phyloP scores from a whole-genome alignment of 192 early-diverging fungal species.

The Obelidium mucronatum region DNA sequence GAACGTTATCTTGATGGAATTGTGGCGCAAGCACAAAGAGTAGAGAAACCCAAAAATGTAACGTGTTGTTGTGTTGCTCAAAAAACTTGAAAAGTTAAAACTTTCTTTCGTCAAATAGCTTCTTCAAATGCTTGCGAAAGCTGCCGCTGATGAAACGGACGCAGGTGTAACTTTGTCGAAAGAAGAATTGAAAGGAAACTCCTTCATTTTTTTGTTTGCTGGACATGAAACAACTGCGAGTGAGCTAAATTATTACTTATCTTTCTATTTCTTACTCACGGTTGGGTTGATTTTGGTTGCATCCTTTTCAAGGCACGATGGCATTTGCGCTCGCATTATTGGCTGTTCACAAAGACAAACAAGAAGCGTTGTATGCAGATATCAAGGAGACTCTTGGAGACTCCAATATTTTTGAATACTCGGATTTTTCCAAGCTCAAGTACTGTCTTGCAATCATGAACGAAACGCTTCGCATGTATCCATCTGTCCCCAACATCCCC shows the following conservation, averaged over 20 bases:
- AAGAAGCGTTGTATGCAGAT: slow-evolving; percentile 52
- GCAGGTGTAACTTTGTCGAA: slow-evolving; percentile 10
- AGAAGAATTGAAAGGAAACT: slow-evolving; percentile 50
- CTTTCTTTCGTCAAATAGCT: slow-evolving; percentile 10
- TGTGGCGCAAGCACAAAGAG: slow-evolving; percentile 21
- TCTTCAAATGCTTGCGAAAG: slow-evolving; percentile 33
- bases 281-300: not conserved
- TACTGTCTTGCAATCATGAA: slow-evolving; percentile 48
- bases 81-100: too few relatives aligned
- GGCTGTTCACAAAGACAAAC: slow-evolving; percentile 51
- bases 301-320: slow-evolving; percentile 60
- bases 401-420: slow-evolving; percentile 15
- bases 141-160: slow-evolving; percentile 19
- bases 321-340: slow-evolving; percentile 47
- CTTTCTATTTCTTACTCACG: not conserved
- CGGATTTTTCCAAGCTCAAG: slow-evolving; percentile 28
- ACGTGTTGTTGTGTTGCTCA: not conserved
- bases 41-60: slow-evolving; percentile 36
- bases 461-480: slow-evolving; percentile 46
- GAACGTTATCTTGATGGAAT: slow-evolving; percentile 35
- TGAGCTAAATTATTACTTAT: not conserved
- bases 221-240: slow-evolving; percentile 32
- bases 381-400: slow-evolving; percentile 23
- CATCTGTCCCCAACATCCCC: slow-evolving; percentile 42
- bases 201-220: slow-evolving; percentile 62